Evolutionary conservation across 1,284 basidiomycete genomes (phyloP), one percentile per base, ranked within the genome.

Genomic region (Rhodotorula sp.): DNA sequence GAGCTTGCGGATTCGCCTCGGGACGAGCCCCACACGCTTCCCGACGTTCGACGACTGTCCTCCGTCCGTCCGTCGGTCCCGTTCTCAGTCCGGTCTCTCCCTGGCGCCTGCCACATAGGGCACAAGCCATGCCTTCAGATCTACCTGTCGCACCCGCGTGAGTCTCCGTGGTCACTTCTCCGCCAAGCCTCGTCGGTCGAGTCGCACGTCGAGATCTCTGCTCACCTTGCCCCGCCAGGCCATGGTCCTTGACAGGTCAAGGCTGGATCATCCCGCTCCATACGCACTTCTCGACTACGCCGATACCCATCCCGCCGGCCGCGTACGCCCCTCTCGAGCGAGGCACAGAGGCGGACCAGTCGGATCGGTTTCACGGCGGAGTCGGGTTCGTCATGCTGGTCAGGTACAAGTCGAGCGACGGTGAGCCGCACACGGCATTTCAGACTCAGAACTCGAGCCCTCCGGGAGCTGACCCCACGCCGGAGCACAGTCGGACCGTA

Each of bases 251-350:
- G 15, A 50, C 23, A 15, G 72, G 70, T 55, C 31, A 64, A 26
- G 69, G 62, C 5, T 73, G 69, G 72, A 63, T 68, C 56, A 61
- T 63, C 31, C 69, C 64, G 4, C 28, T 66, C 54, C 54, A 71
- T 63, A 59, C 50, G 7, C 66, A 66, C 12, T 70, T 73, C 65
- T 66, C 64, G 0, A 19, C 34, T 3, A 62, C 31, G 18, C 71
- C 71, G 55, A 52, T 67, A 28, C 48, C 57, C 0, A 28, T 72
- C 2, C 62, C 68, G 0, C n/a, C 28, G 0, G 71, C 38, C 15
- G 6, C 48, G 21, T 69, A 69, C 26, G 62, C 62, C 1, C 54
- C 62, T 2, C 68, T 69, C 28, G 71, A 72, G 43, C 15, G 38
- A 5, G 71, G 68, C 10, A 56, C 52, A 14, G 12, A 16, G 28